Base-by-base conservation (phyloP, 257 asterid species). In the Forsythia viridissima region DNA sequence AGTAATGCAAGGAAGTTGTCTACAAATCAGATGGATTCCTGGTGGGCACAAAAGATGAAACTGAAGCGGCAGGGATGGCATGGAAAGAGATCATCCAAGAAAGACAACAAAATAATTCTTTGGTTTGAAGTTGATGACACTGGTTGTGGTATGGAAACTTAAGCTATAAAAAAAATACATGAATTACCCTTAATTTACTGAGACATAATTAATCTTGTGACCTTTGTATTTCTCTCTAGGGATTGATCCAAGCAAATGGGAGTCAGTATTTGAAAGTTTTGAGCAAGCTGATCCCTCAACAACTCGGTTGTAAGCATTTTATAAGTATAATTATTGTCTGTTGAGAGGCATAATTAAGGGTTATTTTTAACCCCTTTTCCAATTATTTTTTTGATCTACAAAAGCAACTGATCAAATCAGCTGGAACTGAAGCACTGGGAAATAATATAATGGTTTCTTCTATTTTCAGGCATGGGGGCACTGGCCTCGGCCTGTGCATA, bases 201-300 rank as follows among this genome's bases (percentile, higher is more conserved):
- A 76, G 73, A 72, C 57, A 43, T 48, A 59, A 72, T 43, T 46
- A 42, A 61, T 34, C 12, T 55, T 10, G 38, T 43, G 48, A 36
- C 70, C 34, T 36, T 76, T 77, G 70, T 74, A 13, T 71, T 77
- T 46, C 76, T 59, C n/a, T 77, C 21, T 76, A 94, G 98, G 98
- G 66, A 94, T 94, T 66, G 97, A 90, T 85, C 89, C 94, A 61
- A 88, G 87, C 91, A 94, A 94, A 84, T 94, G 98, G 98, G 97
- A 92, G 82, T 91, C 97, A 66, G 98, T 94, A 12, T 94, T 94
- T 76, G 98, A 94, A 82, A 94, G 98, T 83, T 94, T 94, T 75
- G 98, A 94, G 87, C 97, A 94, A 82, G 98, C 98, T 46, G 98
- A 94, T 85, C 98, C 97, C 48, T 94, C 98, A 39, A 92, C 98